Base-by-base conservation (phyloP, 2,329 filamentous ascomycete species). In the Talaromyces sp. region DNA sequence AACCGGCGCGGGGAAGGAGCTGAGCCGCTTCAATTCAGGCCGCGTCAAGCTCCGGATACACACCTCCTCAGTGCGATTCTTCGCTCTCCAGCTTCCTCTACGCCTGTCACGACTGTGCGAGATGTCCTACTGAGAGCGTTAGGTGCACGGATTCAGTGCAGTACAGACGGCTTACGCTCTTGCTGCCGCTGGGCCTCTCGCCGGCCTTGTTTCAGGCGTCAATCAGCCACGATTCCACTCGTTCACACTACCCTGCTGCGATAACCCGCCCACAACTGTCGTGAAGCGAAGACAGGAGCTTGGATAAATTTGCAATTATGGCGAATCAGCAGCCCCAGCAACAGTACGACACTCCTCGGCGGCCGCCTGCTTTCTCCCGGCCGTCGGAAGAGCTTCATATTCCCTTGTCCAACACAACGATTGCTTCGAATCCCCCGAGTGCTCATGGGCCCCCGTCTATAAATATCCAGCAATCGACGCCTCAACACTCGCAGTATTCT, bases 361-460 rank as follows among this genome's bases (percentile, higher is more conserved):
- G 81, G 66, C 72, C 74, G 56, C 75, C 79, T 59, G 72, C 76
- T 26, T 77, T 79, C 64, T 75, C 73, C 48, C 78, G 81, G 61
- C 77, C 80, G 64, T 76, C 79, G 56, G 84, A 86, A 66, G 83
- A 85, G 70, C 75, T 84, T 66, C 83, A 85, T 67, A 78, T 83
- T 46, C 77, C 79, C 43, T 67, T 75, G 41, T 73, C 77, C 17
- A 70, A 75, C 41, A 69, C 72, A 52, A 64, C 70, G 31, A 71
- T 75, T 66, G 72, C 72, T 61, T 72, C 75, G 46, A 76, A 74
- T 54, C 64, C 67, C 43, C 70, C 74, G 55, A 81, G 81, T 67
- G 72, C 75, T 59, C 60, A 59, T n/a, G 56, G 78, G 62, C 75
- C 79, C 58, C 83, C 83, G 56, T 80, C 83, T 55, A 84, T 87